phyloP scores from a whole-genome alignment of 192 early-diverging fungal genomes.

The Chytriomyces hyalinus region DNA sequence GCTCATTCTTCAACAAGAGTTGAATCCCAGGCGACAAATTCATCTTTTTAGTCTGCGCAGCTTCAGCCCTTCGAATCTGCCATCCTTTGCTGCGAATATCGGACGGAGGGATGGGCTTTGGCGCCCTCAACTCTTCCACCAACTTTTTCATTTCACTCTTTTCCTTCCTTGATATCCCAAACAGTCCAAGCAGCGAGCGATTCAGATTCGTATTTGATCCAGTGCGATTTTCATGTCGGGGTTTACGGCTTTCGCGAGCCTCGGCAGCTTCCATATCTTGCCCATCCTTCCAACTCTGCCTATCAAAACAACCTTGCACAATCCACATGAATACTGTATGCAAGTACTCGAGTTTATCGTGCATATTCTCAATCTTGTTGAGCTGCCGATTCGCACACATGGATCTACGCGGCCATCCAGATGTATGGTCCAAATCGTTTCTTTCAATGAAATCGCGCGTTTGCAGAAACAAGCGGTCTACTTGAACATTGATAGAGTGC shows the following conservation, averaged over 20 bases:
- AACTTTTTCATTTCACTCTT: constrained; percentile 18
- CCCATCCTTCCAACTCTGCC: constrained; percentile 1
- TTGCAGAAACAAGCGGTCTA: background rate
- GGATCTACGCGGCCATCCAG: background rate
- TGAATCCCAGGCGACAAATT: background rate
- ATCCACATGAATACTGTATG: constrained; percentile 30
- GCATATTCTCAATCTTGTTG: constrained; percentile 2
- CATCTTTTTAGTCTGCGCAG: background rate
- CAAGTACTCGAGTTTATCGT: constrained; percentile 24
- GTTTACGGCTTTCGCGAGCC: background rate
- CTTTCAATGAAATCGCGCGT: constrained; percentile 8
- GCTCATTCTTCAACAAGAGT: constrained; percentile 13
- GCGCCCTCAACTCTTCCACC: constrained; percentile 15
- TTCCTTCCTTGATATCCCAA: background rate
- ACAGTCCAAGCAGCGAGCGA: background rate
- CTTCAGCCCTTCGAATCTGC: constrained; percentile 16
- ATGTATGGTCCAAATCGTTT: constrained; percentile 8
- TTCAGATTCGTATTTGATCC: background rate
- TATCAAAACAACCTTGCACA: constrained; percentile 27
- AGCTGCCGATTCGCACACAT: constrained; percentile 4
- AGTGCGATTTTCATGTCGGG: background rate
- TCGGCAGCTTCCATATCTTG: background rate
- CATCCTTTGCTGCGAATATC: constrained; percentile 21
- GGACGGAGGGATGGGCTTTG: constrained; percentile 26
- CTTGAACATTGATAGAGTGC: constrained; percentile 15